Percentiles rank a stretch among this genome's conserved stretches.
Conservation (phyloP, 2,329 filamentous ascomycete genomes). For the Calonectria multiphialidica region DNA sequence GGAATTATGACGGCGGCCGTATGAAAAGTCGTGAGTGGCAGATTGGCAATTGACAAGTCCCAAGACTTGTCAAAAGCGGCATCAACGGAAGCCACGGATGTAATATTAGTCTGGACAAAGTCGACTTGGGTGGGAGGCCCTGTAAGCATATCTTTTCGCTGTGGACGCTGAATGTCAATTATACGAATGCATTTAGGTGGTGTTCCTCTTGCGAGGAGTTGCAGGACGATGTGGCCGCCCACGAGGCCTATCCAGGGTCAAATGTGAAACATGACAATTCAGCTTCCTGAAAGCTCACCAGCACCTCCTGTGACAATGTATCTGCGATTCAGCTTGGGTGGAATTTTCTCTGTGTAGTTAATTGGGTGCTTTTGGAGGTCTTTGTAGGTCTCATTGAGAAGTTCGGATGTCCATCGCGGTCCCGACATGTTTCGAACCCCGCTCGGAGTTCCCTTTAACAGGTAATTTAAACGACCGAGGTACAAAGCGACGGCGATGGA, state of each 20-base stretch:
- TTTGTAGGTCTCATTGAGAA: neutral
- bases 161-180: neutral
- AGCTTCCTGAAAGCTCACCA: neutral
- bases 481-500: neutral
- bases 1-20: neutral
- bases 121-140: neutral
- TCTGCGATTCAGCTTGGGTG: neutral
- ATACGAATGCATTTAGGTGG: neutral
- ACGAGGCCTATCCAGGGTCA: neutral
- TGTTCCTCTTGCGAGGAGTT: neutral
- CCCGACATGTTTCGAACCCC: neutral
- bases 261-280: neutral
- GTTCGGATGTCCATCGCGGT: neutral
- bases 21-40: neutral
- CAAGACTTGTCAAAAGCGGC: neutral
- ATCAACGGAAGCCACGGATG: neutral
- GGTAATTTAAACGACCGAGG: neutral
- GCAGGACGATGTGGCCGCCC: neutral
- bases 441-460: constrained; percentile 1
- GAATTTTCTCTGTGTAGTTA: neutral
- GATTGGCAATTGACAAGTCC: neutral
- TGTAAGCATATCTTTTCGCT: neutral
- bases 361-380: neutral
- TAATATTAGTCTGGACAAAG: neutral
- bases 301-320: neutral